A percentile compares a stretch with the other conserved stretches of the same genome.
Evolutionary conservation across 768 basidiomycete genomes (phyloP).

Genomic region (Boletus subparvulus): DNA sequence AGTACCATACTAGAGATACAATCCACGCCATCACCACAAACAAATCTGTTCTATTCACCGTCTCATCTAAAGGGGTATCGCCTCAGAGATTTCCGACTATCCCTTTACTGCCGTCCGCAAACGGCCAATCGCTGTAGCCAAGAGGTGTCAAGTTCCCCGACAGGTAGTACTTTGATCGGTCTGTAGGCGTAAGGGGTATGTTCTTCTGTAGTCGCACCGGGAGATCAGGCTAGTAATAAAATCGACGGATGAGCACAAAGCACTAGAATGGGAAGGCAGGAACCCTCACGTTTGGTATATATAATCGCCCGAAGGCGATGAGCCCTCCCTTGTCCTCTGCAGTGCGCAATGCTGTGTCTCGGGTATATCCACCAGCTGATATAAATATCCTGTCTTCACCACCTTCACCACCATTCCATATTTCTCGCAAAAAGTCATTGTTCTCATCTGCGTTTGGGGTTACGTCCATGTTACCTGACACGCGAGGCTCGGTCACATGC

Average conservation of each 20-base stretch:
- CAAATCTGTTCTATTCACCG: not conserved
- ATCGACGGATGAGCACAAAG: not conserved
- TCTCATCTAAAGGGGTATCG: not conserved
- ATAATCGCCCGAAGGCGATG: conserved; percentile 37
- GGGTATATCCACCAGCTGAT: conserved; percentile 45
- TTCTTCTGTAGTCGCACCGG: conserved; percentile 28
- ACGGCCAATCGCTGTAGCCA: conserved; percentile 34
- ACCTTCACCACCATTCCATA: conserved; percentile 40
- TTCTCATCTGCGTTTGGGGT: conserved; percentile 17
- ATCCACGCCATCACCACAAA: not conserved
- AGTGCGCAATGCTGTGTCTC: conserved; percentile 37
- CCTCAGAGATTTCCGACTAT: not conserved
- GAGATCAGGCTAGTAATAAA: conserved; percentile 29
- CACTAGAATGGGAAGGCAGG: not conserved
- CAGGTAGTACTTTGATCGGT: conserved; percentile 25
- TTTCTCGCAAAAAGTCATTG: conserved; percentile 45
- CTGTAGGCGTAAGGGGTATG: conserved; percentile 18
- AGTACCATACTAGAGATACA: not conserved
- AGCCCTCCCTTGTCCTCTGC: conserved; percentile 33
- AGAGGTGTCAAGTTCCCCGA: conserved; percentile 22
- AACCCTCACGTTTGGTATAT: conserved; percentile 39
- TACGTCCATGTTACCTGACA: conserved; percentile 4
- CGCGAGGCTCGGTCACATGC: conserved; percentile 47
- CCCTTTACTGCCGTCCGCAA: conserved; percentile 13
- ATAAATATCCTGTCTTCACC: conserved; percentile 35